Conservation (phyloP, 2,329 filamentous ascomycete species). For the Colletotrichum karsti region DNA sequence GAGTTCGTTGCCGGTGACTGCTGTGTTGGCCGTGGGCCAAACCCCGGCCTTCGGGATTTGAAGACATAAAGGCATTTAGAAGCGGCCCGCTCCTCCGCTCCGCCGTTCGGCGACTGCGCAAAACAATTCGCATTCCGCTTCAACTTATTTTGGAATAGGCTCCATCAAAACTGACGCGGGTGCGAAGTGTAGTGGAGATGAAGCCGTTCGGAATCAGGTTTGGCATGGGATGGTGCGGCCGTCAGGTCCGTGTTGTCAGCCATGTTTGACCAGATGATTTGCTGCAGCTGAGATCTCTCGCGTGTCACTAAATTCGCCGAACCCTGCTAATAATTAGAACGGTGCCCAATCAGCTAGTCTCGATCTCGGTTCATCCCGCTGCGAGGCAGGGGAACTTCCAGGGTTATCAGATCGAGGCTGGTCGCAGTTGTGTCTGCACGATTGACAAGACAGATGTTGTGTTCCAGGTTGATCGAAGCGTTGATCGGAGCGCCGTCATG, state of each 20-base stretch:
- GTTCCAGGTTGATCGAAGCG: neutral
- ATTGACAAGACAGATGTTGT: neutral
- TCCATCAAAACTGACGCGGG: neutral
- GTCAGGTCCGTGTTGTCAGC: neutral
- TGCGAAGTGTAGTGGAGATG: neutral
- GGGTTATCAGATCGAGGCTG: neutral
- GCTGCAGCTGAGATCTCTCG: neutral
- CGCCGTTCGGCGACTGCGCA: neutral
- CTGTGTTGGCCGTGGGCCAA: constrained; percentile 6
- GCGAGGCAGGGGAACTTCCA: neutral
- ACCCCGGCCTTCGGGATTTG: constrained; percentile 26
- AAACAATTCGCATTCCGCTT: neutral
- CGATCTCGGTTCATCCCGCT: constrained; percentile 3
- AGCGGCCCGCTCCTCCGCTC: neutral
- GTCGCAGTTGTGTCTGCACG: neutral
- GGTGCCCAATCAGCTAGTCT: neutral
- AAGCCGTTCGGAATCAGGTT: neutral
- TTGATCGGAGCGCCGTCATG: neutral
- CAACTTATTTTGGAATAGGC: neutral
- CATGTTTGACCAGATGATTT: neutral
- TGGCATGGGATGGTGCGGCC: neutral
- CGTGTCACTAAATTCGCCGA: neutral
- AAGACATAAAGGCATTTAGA: neutral
- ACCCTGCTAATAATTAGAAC: neutral
- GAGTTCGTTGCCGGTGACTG: constrained; percentile 16